Conservation (phyloP, 257 asterid species). For the Echium plantagineum region DNA sequence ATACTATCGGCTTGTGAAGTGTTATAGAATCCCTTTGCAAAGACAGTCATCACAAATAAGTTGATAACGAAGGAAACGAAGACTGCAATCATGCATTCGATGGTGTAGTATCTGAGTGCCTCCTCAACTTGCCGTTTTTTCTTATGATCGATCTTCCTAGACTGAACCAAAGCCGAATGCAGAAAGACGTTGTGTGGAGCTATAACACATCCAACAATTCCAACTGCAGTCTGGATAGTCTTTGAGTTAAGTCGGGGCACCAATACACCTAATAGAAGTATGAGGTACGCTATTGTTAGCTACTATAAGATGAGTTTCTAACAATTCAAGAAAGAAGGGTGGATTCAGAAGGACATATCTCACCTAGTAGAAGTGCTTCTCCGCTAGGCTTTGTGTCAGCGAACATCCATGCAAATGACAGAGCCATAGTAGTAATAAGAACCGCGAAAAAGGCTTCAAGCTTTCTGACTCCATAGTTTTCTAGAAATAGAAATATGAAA, state of each 20-base stretch:
- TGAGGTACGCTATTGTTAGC: neutral
- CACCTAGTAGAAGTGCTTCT: constrained; percentile 23
- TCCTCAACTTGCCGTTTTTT: constrained; percentile 23
- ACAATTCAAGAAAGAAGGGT: neutral
- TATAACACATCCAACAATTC: constrained; percentile 27
- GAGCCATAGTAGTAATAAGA: constrained; percentile 25
- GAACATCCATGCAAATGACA: constrained; percentile 38
- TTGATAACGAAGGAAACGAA: constrained; percentile 22
- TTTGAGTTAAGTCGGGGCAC: constrained; percentile 24
- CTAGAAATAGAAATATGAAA: constrained; percentile 29
- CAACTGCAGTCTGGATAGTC: constrained; percentile 26
- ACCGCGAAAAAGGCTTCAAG: constrained; percentile 29
- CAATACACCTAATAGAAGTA: neutral
- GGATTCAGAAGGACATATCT: neutral
- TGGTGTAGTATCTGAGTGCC: constrained; percentile 25
- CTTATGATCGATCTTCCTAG: constrained; percentile 18
- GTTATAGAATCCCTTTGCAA: constrained; percentile 25
- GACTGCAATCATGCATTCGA: constrained; percentile 20
- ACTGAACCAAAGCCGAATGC: constrained; percentile 30
- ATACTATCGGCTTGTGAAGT: constrained; percentile 19
- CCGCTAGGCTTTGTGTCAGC: constrained; percentile 35
- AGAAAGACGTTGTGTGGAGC: constrained; percentile 33
- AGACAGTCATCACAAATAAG: constrained; percentile 23
- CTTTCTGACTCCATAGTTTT: constrained; percentile 33
- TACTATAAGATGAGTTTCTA: neutral